Percentiles rank a stretch among this genome's conserved stretches.
These are phyloP conservation scores for Teratosphaeria nubilosa DNA, from an alignment of 2,329 filamentous ascomycete species.

Conservation along the genomic window DNA sequence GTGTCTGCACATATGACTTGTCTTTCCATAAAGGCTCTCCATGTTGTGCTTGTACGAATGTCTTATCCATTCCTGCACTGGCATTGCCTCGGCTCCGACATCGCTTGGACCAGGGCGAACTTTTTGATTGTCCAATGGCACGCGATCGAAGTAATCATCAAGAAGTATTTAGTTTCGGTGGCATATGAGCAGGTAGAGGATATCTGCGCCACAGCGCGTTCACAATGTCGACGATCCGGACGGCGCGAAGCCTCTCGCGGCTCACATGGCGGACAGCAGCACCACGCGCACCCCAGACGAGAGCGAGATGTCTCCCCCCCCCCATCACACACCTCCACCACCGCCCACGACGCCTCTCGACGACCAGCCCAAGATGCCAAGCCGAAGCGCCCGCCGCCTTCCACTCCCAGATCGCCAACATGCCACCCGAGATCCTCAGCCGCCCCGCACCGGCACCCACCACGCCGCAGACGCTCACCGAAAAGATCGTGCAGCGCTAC, in stretches of 20 bases:
- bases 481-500: conserved; percentile 84
- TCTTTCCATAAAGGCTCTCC: too few relatives aligned
- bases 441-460: conserved; percentile 39
- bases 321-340: conserved; percentile 11
- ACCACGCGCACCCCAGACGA: conserved; percentile 1
- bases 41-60: background rate
- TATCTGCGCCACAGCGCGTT: background rate
- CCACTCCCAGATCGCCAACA: conserved; percentile 52
- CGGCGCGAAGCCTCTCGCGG: conserved; percentile 12
- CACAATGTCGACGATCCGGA: conserved; percentile 11
- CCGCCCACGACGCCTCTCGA: conserved; percentile 18
- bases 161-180: background rate
- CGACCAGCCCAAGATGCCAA: conserved; percentile 11
- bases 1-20: too few relatives aligned
- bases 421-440: conserved; percentile 63
- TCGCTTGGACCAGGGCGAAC: background rate
- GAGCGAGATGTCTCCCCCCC: conserved; percentile 5
- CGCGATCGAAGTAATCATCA: background rate
- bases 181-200: background rate
- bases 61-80: too few relatives aligned
- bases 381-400: conserved; percentile 45
- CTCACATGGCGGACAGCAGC: conserved; percentile 5
- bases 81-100: background rate
- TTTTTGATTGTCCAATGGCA: background rate
- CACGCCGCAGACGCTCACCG: conserved; percentile 69